Base-by-base conservation (phyloP, 2,329 filamentous ascomycete species). In the Remersonia thermophila region DNA sequence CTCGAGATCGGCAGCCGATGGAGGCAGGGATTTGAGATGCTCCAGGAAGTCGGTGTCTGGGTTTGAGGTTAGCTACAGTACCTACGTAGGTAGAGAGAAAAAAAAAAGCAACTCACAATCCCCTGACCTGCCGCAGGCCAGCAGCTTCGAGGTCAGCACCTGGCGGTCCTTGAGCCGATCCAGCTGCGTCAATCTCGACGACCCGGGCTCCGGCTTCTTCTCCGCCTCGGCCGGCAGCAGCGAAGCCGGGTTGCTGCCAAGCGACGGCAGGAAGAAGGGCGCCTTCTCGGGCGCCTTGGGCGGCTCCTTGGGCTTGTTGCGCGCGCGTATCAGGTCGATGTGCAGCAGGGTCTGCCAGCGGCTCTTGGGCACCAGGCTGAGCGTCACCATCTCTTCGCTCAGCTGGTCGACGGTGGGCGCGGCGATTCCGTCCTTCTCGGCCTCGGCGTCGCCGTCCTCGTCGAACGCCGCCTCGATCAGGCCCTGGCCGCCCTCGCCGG, bases 301-400 rank as follows among this genome's bases (percentile, higher is more conserved):
- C 0, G 87, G 75, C 57, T 95, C 86, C 46, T 77, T 87, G 0
- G 93, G 91, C 59, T 91, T 93, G 61, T 98, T 98, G 42, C 91
- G 82, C 58, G 86, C 76, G 61, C 87, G 83, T 55, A 98, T 94
- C 17, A 86, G 64, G 53, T 98, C 91, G 2, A 98, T 70, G 56
- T 98, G 84, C 18, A 98, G 67, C 11, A 98, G 67, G 1, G 86
- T 95, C 58, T 96, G 89, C 91, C 91, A 98, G 50, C 82, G 75
- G 43, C 82, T 85, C 56, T 83, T 86, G 9, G 91, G 93, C 4
- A 96, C 80, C 34, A 96, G 60, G 57, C 83, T 93, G 38, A 98
- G 67, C 1, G 87, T 95, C 54, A 87, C 80, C 61, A 98, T 80
- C 40, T 87, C 79, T 3, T 75, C 61, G 54, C 77, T 83, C 25